Conservation (phyloP, 2,329 filamentous ascomycete genomes). For the Uncinocarpus reesii region DNA sequence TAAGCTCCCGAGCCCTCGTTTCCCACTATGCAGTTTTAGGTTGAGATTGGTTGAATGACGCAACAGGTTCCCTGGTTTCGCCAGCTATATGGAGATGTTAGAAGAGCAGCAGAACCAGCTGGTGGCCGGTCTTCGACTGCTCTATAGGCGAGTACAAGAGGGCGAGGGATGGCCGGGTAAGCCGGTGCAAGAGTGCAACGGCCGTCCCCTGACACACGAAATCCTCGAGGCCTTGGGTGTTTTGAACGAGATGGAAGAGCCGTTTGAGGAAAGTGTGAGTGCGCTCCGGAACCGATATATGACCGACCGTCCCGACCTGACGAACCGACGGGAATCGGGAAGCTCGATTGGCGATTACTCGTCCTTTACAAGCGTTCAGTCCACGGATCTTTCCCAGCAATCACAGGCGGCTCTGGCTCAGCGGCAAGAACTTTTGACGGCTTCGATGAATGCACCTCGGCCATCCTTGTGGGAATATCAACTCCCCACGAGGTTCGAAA, state of each 20-base stretch:
- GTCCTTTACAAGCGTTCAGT: not conserved
- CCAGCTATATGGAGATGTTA: constrained; percentile 55
- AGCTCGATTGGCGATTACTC: constrained; percentile 6
- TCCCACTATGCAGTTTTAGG: constrained; percentile 3
- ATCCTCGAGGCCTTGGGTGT: constrained; percentile 51
- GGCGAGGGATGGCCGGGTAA: constrained; percentile 49
- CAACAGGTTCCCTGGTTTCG: not conserved
- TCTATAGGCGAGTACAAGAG: constrained; percentile 45
- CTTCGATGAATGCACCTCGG: not conserved
- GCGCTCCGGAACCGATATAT: constrained; percentile 47
- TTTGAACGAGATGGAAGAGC: constrained; percentile 36
- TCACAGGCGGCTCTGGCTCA: not conserved
- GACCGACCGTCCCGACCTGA: constrained; percentile 42
- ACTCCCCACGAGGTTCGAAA: not conserved
- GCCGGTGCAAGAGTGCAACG: constrained; percentile 43
- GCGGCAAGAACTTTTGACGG: not conserved
- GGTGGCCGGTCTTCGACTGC: constrained; percentile 50
- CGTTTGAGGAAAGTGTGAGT: constrained; percentile 51
- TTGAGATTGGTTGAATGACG: not conserved
- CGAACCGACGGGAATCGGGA: constrained; percentile 44
- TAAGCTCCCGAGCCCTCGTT: constrained; percentile 30
- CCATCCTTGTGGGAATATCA: not conserved
- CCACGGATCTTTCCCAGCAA: not conserved
- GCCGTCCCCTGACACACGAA: constrained; percentile 53
- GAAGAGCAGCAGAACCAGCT: constrained; percentile 56